Conservation (phyloP, 129 eudicot genomes). For the Ambrosia trifida region DNA sequence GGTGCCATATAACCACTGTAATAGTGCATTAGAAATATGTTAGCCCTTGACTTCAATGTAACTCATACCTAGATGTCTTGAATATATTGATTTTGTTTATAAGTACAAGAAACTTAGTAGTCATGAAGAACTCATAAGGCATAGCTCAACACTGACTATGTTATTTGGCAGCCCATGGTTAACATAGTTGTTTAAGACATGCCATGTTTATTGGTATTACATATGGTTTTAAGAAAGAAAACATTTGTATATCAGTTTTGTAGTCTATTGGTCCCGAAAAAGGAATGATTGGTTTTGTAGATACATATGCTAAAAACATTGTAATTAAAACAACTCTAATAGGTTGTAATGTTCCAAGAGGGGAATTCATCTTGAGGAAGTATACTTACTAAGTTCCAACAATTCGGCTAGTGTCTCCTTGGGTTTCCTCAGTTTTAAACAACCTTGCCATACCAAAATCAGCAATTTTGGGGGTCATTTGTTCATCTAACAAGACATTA, state of each 20-base stretch:
- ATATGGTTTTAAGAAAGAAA: not conserved
- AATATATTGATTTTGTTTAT: not conserved
- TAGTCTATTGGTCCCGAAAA: not conserved
- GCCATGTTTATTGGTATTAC: not conserved
- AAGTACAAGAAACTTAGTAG: not conserved
- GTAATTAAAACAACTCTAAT: not conserved
- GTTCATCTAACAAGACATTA: too few relatives aligned
- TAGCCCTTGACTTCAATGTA: not conserved
- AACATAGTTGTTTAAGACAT: too few relatives aligned
- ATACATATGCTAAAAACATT: not conserved
- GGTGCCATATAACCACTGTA: slow-evolving; percentile 12
- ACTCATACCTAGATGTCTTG: not conserved
- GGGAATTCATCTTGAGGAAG: not conserved
- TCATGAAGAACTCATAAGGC: too few relatives aligned
- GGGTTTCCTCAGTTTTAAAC: too few relatives aligned
- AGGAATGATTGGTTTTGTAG: not conserved
- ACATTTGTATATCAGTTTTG: not conserved
- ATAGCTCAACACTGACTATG: too few relatives aligned
- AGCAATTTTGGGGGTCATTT: too few relatives aligned
- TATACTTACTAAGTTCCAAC: too few relatives aligned
- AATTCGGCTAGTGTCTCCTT: too few relatives aligned
- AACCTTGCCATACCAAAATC: too few relatives aligned
- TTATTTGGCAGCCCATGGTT: too few relatives aligned
- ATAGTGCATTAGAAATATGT: not conserved
- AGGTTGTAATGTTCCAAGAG: not conserved